phyloP scores from a whole-genome alignment of 352 stramenopile species.

The Phytophthora pistaciae region DNA sequence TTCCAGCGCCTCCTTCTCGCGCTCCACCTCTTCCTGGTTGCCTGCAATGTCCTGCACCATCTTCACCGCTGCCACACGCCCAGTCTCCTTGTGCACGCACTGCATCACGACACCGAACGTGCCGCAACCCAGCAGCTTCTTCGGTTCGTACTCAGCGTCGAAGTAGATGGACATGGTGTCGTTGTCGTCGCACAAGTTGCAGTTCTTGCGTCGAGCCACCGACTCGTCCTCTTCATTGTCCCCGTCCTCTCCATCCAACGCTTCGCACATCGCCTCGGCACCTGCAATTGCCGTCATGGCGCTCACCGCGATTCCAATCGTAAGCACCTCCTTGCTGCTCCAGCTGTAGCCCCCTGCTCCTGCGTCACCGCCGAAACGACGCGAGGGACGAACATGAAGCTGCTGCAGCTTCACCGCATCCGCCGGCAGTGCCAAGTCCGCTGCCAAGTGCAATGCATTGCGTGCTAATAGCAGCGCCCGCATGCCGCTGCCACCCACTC shows the following conservation, averaged over 20 bases:
- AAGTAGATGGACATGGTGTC: conserved; percentile 52
- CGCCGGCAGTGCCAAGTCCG: not conserved
- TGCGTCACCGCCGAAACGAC: conserved; percentile 7
- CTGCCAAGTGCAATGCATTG: conserved; percentile 16
- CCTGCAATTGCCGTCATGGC: conserved; percentile 7
- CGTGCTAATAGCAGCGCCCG: conserved; percentile 8
- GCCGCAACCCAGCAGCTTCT: conserved; percentile 67
- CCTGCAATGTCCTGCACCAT: conserved; percentile 75
- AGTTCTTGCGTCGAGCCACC: conserved; percentile 4
- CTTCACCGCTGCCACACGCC: conserved; percentile 76
- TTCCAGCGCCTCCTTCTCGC: conserved; percentile 66
- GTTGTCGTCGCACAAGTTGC: conserved; percentile 19
- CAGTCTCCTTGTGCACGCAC: conserved; percentile 73
- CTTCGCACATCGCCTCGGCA: conserved; percentile 21
- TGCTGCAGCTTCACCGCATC: not conserved
- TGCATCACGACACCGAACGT: conserved; percentile 89
- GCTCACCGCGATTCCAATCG: conserved; percentile 1
- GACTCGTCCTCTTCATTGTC: conserved; percentile 1
- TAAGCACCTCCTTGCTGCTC: conserved; percentile 1
- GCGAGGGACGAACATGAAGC: not conserved
- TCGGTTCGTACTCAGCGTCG: conserved; percentile 74
- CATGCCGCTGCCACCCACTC: conserved; percentile 13
- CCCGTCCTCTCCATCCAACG: conserved; percentile 13
- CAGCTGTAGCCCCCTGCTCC: not conserved
- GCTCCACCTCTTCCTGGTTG: conserved; percentile 62